Evolutionary conservation across 2,329 filamentous ascomycete genomes (phyloP), one percentile per base, ranked within the genome.

Genomic region (Raffaelea albimanens): DNA sequence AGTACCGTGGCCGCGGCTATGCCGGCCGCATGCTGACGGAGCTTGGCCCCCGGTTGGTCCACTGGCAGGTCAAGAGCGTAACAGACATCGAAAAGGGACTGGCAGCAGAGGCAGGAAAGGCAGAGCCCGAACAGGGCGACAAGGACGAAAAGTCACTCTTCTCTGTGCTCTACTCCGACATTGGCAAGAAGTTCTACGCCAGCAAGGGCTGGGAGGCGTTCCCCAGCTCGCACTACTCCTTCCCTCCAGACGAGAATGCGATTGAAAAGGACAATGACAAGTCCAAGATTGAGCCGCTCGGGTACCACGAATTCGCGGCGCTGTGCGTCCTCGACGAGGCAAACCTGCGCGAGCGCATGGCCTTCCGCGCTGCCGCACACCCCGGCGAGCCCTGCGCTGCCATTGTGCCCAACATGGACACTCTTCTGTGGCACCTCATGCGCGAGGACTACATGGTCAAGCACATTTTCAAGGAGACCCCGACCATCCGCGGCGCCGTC

Each of bases 131-230:
- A 14, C 10, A 33, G 22, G 55, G 62, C 59, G 13, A 29, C 25
- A 29, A 13, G 7, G 13, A 29, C 25, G 13, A 29, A 7, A 29
- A 38, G 60, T 72, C 61, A 53, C 64, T 78, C 14, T 93, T 91
- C 63, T 90, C 86, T 1, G 76, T 94, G 8, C 71, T 96, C 9
- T 95, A 82, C 64, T 95, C 88, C 9, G 87, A 94, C 58, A 89
- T 94, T 53, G 87, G 90, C 19, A 85, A 87, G 69, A 68, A 70
- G 36, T 96, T 89, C 65, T 96, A 96, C 66, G 77, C 83, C 3
- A 72, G 71, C 29, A 73, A 80, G 53, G 88, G 88, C 41, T 96
- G 90, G 90, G 73, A 79, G 43, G 73, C 81, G 0, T 90, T 84
- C 57, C 71, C 76, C 19, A 91, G 86, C 50, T 71, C 75, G 1